Evolutionary conservation across 768 basidiomycete genomes (phyloP).

Genomic region (Daedaleopsis nitida): DNA sequence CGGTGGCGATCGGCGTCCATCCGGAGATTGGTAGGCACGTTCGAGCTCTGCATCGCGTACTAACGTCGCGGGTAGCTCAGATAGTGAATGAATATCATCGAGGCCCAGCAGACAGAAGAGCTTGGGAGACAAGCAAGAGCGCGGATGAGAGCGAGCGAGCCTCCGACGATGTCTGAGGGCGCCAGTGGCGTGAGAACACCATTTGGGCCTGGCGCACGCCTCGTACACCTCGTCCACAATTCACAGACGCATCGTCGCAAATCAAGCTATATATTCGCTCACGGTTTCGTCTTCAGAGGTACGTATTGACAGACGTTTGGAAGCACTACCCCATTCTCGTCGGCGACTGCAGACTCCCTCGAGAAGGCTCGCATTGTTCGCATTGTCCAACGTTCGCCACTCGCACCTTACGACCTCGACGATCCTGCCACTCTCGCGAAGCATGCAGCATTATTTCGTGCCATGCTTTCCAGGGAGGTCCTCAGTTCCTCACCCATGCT

Average conservation of each 20-base stretch:
- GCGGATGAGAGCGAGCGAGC: too few species aligned
- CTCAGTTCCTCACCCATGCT: too few species aligned
- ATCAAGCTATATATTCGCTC: background rate
- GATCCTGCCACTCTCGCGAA: background rate
- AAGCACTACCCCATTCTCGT: background rate
- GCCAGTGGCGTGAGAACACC: too few species aligned
- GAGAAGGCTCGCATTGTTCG: slow-evolving; percentile 1
- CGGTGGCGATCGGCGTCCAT: too few species aligned
- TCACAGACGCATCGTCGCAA: background rate
- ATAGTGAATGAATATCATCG: too few species aligned
- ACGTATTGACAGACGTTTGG: background rate
- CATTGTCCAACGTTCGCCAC: background rate
- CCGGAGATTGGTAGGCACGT: too few species aligned
- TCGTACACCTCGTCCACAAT: background rate
- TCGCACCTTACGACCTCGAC: background rate
- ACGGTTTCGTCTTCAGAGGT: background rate
- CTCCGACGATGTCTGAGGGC: too few species aligned
- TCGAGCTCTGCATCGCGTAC: too few species aligned
- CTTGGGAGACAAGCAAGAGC: too few species aligned
- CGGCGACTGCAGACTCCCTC: background rate
- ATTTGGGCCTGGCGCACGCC: background rate
- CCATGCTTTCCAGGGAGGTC: background rate
- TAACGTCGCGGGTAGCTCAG: too few species aligned
- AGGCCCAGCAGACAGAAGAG: too few species aligned
- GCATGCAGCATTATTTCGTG: background rate